Base-by-base conservation (phyloP, 2,329 filamentous ascomycete species). In the Ceratocystis ficicola region DNA sequence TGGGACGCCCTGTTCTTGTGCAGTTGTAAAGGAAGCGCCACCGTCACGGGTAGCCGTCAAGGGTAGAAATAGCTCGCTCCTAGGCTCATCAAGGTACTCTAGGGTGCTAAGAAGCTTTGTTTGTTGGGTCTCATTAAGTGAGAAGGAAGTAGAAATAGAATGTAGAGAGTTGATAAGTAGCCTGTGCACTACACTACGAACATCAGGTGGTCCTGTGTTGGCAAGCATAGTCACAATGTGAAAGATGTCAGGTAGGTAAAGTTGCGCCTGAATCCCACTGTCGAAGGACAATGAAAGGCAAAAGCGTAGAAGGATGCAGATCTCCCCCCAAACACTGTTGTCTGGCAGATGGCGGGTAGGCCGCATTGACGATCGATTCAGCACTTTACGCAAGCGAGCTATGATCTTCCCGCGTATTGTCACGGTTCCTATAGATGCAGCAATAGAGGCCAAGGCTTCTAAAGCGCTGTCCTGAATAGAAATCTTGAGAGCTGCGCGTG, bases 181-280 rank as follows among this genome's bases (percentile, higher is more conserved):
- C 64, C 82, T 80, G 71, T 87, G 85, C 2, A 88, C 83, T 22
- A 83, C 76, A 6, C 80, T 73, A 61, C 85, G 79, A 5, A 86
- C 77, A 10, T 83, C 81, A 8, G 79, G 74, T 10, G 79, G 74
- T 5, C 86, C 86, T 1, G 83, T 87, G 70, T 87, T 87, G 44
- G 84, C 83, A 30, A 88, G 77, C 83, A 88, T 87, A 0, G 86
- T 87, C 67, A 87, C 83, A 62, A 88, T 78, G 73, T 88, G 86
- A 72, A 88, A 88, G 59, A 88, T 78, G 71, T 88, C 86, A 0
- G 86, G 85, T 5, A 88, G 75, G 70, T 84, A 88, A 57, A 87
- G 77, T 72, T 88, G 85, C 3, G 85, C 81, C 72, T 88, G 86
- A 15, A 86, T 80, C 25, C 84, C 83, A 69, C 81, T 85, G 72